Conservation (phyloP, 1,139 yeast species). For the Hanseniaspora uvarum region DNA sequence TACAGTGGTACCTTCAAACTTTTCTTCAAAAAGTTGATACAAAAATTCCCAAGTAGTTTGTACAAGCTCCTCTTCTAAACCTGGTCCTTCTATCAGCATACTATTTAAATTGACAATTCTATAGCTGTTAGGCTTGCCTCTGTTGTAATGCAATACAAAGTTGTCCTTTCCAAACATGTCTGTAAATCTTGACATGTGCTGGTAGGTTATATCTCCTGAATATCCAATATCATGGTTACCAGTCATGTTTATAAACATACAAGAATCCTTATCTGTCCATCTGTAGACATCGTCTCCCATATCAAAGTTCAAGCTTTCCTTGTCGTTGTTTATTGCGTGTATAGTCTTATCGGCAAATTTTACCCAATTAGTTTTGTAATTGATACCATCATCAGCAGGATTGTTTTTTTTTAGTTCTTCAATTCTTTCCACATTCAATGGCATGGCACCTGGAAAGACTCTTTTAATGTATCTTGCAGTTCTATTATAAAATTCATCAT, state of each 20-base stretch:
- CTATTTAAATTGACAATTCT: slow-evolving; percentile 78
- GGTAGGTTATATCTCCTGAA: slow-evolving; percentile 88
- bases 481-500: slow-evolving; percentile 71
- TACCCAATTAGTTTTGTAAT: slow-evolving; percentile 26
- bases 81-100: slow-evolving; percentile 81
- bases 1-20: slow-evolving; percentile 68
- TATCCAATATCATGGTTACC: slow-evolving; percentile 97
- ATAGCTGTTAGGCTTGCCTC: slow-evolving; percentile 58
- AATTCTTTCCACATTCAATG: slow-evolving; percentile 22
- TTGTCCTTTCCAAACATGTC: slow-evolving; percentile 73
- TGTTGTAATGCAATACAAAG: slow-evolving; percentile 61
- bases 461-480: slow-evolving; percentile 61
- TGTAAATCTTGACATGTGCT: slow-evolving; percentile 72
- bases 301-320: slow-evolving; percentile 37
- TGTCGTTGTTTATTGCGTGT: slow-evolving; percentile 41
- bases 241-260: slow-evolving; percentile 62
- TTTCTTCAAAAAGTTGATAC: slow-evolving; percentile 41
- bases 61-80: slow-evolving; percentile 60
- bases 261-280: slow-evolving; percentile 49
- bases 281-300: slow-evolving; percentile 53
- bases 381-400: slow-evolving; percentile 25
- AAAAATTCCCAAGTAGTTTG: slow-evolving; percentile 64
- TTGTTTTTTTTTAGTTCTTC: slow-evolving; percentile 19
- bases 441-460: slow-evolving; percentile 37
- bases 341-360: slow-evolving; percentile 6